Conservation (phyloP, 2,329 filamentous ascomycete genomes). For the Coniochaeta hoffmannii region DNA sequence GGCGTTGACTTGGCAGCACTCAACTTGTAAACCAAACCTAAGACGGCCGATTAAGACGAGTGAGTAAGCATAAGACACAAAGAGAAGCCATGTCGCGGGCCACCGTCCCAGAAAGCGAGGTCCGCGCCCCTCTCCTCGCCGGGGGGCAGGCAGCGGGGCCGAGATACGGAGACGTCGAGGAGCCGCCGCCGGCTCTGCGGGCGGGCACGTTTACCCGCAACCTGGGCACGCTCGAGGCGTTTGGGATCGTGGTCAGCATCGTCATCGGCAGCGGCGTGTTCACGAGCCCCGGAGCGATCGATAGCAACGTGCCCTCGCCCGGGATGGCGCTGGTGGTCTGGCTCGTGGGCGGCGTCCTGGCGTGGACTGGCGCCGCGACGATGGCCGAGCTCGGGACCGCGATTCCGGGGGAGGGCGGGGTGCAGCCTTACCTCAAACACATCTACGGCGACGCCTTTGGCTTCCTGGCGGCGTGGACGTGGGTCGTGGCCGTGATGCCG, state of each 20-base stretch:
- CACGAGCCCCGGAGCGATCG: constrained; percentile 55
- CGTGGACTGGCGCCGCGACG: constrained; percentile 56
- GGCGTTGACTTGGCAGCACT: too few species aligned
- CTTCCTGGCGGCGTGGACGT: constrained; percentile 59
- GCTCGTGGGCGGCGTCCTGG: constrained; percentile 53
- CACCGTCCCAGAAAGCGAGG: neutral
- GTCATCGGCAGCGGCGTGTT: constrained; percentile 60
- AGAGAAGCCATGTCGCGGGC: neutral
- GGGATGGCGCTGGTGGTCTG: constrained; percentile 51
- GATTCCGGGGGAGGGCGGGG: constrained; percentile 53
- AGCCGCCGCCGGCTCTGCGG: neutral
- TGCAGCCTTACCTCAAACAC: constrained; percentile 55
- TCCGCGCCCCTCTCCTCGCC: neutral
- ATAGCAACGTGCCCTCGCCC: constrained; percentile 56
- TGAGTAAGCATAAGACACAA: neutral
- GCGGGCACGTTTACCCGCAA: constrained; percentile 29
- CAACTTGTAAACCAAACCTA: too few species aligned
- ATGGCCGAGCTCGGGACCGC: constrained; percentile 57
- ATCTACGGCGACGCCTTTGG: constrained; percentile 54
- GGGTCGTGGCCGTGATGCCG: constrained; percentile 58
- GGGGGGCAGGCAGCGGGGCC: neutral
- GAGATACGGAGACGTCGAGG: neutral
- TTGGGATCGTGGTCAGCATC: constrained; percentile 54
- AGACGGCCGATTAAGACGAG: neutral
- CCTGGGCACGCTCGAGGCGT: constrained; percentile 40